These are phyloP conservation scores for Aspergillus sp. DNA, from an alignment of 2,329 filamentous ascomycete genomes.

Conservation along the genomic window DNA sequence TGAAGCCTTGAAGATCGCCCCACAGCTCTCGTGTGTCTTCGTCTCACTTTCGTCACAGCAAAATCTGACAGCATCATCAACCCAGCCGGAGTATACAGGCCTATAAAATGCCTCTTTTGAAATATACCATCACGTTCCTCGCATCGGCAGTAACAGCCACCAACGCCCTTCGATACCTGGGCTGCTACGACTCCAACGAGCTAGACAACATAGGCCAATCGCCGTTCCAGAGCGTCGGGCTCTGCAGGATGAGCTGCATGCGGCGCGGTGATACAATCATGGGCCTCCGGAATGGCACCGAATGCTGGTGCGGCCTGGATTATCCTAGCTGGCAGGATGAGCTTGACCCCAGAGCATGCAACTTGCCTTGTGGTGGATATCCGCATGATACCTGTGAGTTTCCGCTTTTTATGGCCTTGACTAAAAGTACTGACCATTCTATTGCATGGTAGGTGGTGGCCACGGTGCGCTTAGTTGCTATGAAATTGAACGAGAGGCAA, in stretches of 20 bases:
- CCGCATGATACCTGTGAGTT: not conserved
- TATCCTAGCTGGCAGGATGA: not conserved
- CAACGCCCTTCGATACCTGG: not conserved
- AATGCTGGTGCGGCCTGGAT: slow-evolving; percentile 7
- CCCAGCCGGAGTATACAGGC: no score
- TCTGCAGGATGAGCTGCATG: not conserved
- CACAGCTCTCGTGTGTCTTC: not conserved
- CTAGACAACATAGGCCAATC: not conserved
- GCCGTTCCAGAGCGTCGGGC: slow-evolving; percentile 1
- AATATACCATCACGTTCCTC: not conserved
- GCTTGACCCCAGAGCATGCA: not conserved
- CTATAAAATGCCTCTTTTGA: not conserved
- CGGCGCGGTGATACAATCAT: not conserved
- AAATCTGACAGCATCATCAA: no score
- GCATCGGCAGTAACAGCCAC: not conserved
- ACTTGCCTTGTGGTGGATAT: slow-evolving; percentile 4
- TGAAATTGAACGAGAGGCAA: not conserved
- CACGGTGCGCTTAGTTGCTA: not conserved
- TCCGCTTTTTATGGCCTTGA: not conserved
- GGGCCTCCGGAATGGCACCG: not conserved
- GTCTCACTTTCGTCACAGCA: no score
- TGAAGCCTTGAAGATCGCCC: no score
- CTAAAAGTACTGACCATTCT: no score
- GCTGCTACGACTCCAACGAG: slow-evolving; percentile 1
- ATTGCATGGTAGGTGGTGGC: not conserved